Evolutionary conservation across 2,329 filamentous ascomycete genomes (phyloP).

Genomic region (Rosellinia necatrix): DNA sequence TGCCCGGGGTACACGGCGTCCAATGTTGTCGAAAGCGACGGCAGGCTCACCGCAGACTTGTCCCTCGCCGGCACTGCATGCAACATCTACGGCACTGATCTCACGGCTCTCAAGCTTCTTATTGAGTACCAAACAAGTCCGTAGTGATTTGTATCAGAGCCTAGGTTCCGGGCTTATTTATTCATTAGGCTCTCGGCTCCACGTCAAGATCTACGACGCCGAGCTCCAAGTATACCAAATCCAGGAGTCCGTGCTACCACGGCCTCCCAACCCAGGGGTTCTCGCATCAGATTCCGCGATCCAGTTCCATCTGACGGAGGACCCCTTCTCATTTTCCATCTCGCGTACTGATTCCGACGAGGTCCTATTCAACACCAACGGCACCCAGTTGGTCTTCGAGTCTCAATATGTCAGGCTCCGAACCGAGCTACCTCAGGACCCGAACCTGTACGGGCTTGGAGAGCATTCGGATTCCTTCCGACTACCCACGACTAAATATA

Average conservation of each 20-base stretch:
- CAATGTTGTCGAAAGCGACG: conserved; percentile 28
- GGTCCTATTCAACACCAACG: conserved; percentile 61
- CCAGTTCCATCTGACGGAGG: conserved; percentile 48
- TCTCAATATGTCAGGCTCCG: conserved; percentile 59
- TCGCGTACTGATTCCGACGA: conserved; percentile 46
- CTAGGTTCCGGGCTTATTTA: background rate
- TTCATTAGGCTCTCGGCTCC: conserved; percentile 26
- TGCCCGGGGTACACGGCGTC: conserved; percentile 36
- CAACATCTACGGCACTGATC: conserved; percentile 32
- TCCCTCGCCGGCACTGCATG: conserved; percentile 30
- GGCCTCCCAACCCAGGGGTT: conserved; percentile 26
- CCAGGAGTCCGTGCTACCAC: conserved; percentile 33
- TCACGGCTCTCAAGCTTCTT: conserved; percentile 31
- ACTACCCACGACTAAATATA: conserved; percentile 62
- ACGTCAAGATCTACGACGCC: conserved; percentile 34
- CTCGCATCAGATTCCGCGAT: conserved; percentile 42
- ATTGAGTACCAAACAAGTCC: conserved; percentile 35
- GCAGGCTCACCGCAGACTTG: conserved; percentile 32
- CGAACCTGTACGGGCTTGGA: conserved; percentile 66
- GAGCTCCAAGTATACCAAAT: conserved; percentile 33
- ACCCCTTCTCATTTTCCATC: conserved; percentile 72
- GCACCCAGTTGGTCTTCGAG: conserved; percentile 42
- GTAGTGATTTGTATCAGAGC: background rate
- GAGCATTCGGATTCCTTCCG: conserved; percentile 65
- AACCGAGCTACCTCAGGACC: conserved; percentile 60